phyloP scores from a whole-genome alignment of 768 basidiomycete species.

The Suillus bovinus region DNA sequence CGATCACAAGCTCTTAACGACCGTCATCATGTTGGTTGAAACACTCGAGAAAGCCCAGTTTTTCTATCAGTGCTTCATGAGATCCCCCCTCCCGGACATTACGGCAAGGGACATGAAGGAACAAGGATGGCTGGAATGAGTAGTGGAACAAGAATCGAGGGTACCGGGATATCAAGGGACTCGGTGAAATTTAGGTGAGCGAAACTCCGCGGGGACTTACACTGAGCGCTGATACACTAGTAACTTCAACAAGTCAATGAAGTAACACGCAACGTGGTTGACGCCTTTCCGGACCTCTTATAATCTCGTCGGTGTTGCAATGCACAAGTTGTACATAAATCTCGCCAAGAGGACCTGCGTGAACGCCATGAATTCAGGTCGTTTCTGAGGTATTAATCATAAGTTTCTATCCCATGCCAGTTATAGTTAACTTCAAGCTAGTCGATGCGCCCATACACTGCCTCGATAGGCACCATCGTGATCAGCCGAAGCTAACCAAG shows the following conservation, averaged over 20 bases:
- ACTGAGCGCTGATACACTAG: not conserved
- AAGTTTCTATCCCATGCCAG: not conserved
- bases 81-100: not conserved
- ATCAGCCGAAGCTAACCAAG: not conserved
- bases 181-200: not conserved
- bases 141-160: not conserved
- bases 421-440: not conserved
- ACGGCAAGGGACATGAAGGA: not conserved
- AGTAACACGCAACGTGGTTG: not conserved
- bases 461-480: not conserved
- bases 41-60: not conserved
- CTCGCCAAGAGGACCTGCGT: not conserved
- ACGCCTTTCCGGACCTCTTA: not conserved
- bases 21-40: not conserved
- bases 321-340: too few relatives aligned
- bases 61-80: not conserved
- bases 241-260: not conserved
- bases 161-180: not conserved
- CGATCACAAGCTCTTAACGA: not conserved
- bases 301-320: not conserved
- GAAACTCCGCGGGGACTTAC: not conserved
- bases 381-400: not conserved
- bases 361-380: not conserved
- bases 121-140: not conserved
- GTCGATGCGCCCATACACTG: not conserved